Evolutionary conservation across 495 filamentous ascomycete species (phyloP).

Genomic region (Hyphodiscus hymeniophilus): DNA sequence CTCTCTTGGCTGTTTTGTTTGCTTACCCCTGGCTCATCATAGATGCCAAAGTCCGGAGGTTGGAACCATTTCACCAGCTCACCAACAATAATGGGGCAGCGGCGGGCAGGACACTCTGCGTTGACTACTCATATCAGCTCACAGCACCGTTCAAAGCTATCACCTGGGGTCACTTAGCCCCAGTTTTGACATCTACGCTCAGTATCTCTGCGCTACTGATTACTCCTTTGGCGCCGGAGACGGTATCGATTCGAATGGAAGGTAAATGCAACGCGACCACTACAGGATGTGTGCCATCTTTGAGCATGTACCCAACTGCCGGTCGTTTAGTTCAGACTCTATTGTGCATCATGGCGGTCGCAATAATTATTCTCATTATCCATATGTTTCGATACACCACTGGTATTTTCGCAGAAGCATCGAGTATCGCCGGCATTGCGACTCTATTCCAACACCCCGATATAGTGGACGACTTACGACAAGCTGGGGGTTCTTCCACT

Average conservation of each 20-base stretch:
- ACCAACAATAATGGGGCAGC: background rate
- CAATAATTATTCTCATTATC: slow-evolving; percentile 1
- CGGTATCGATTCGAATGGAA: no score
- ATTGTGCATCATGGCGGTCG: slow-evolving; percentile 5
- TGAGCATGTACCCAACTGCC: slow-evolving; percentile 6
- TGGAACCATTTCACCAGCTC: slow-evolving; percentile 16
- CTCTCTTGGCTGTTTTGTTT: slow-evolving; percentile 8
- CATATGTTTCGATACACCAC: background rate
- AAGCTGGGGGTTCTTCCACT: no score
- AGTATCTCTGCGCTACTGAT: background rate
- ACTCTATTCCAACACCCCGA: slow-evolving; percentile 6
- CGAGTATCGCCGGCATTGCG: slow-evolving; percentile 4
- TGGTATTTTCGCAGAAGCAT: slow-evolving; percentile 5
- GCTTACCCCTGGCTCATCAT: slow-evolving; percentile 12
- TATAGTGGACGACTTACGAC: no score
- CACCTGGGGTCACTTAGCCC: slow-evolving; percentile 2
- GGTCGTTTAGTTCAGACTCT: slow-evolving; percentile 5
- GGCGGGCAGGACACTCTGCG: slow-evolving; percentile 2
- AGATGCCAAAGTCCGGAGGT: slow-evolving; percentile 7
- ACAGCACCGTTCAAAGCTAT: slow-evolving; percentile 6
- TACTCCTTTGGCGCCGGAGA: no score
- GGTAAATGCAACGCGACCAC: no score
- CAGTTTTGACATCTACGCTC: slow-evolving; percentile 3
- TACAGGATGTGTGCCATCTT: background rate
- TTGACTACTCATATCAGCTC: slow-evolving; percentile 5